Evolutionary conservation across 73 alveolate species (phyloP), one percentile per base, ranked within the genome.

Genomic region (Symbiodinium pilosum): DNA sequence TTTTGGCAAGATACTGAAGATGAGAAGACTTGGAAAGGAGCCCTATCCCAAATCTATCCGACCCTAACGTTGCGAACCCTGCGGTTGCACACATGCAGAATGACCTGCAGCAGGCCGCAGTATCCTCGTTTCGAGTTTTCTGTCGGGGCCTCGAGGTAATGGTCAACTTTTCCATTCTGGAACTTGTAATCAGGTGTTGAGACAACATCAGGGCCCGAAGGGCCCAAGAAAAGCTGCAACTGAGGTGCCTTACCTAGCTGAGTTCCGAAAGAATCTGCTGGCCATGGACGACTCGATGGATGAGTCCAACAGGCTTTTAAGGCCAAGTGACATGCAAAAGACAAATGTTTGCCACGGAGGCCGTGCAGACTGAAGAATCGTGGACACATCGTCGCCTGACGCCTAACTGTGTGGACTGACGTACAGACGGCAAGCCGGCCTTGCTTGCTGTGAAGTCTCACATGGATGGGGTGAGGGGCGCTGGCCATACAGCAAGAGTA

Each of bases 81-180:
- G n/a, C n/a, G n/a, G n/a, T n/a, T n/a, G n/a, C n/a, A n/a, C n/a
- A n/a, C n/a, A n/a, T 24, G 34, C 71, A 16, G 32, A 54, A 0
- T 54, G 73, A 54, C 34, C 73, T 30, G 20, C 32, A 54, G 32
- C 41, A 91, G 97, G 97, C 97, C 97, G 18, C 97, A 91, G 39
- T 91, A 91, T 47, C 97, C 97, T 12, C 97, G 97, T 88, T 91
- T 91, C 51, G 97, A 91, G 83, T 91, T 91, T 81, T 91, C 97
- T 4, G 95, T 21, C 30, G 52, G 28, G 34, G 69, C 38, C 95
- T 40, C 47, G 68, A 52, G 26, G 9, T 24, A 14, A 16, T 75
- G 86, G 51, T 75, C 21, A 71, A 34, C n/a, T n/a, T n/a, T n/a
- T n/a, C n/a, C n/a, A n/a, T n/a, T n/a, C n/a, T n/a, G n/a, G n/a